Percentiles rank a stretch among this genome's conserved stretches.
These are phyloP conservation scores for Avicennia marina DNA, from an alignment of 257 asterid genomes.

Conservation along the genomic window DNA sequence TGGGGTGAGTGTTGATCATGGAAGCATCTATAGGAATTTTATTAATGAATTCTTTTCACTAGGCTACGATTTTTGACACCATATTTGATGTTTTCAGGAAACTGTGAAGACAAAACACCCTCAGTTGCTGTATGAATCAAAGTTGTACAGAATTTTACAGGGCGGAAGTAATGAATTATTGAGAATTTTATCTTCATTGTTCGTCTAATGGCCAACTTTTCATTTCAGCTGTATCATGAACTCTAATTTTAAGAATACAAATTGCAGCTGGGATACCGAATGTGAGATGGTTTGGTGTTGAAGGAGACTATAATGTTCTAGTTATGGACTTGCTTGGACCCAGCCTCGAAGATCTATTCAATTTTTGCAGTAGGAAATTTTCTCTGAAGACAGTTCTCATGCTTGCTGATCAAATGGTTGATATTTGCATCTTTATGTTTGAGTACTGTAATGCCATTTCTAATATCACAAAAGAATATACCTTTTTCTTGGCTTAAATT, in stretches of 20 bases:
- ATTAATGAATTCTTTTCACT: neutral
- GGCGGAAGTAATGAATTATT: conserved; percentile 81
- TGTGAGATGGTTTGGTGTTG: conserved; percentile 93
- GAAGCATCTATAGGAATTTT: neutral
- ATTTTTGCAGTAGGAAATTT: conserved; percentile 89
- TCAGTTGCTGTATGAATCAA: conserved; percentile 89
- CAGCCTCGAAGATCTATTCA: conserved; percentile 96
- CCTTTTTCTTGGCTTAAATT: conserved; percentile 5
- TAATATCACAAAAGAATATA: neutral
- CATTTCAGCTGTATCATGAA: conserved; percentile 11
- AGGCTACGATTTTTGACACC: conserved; percentile 12
- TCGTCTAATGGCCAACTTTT: conserved; percentile 3
- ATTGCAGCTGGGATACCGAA: conserved; percentile 91
- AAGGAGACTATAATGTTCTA: conserved; percentile 93
- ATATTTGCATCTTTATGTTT: conserved; percentile 11
- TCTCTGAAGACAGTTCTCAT: conserved; percentile 96
- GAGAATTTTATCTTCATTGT: conserved; percentile 11
- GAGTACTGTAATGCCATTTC: neutral
- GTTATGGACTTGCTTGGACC: conserved; percentile 99
- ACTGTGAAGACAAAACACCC: conserved; percentile 95
- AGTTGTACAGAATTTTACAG: conserved; percentile 85
- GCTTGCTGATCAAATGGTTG: conserved; percentile 99
- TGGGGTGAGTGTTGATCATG: neutral
- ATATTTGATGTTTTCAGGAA: conserved; percentile 49
- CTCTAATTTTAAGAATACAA: conserved; percentile 15